A percentile compares a stretch with the other conserved stretches of the same genome.
These are phyloP conservation scores for Mycena leptocephala DNA, from an alignment of 768 basidiomycete genomes.

Conservation along the genomic window DNA sequence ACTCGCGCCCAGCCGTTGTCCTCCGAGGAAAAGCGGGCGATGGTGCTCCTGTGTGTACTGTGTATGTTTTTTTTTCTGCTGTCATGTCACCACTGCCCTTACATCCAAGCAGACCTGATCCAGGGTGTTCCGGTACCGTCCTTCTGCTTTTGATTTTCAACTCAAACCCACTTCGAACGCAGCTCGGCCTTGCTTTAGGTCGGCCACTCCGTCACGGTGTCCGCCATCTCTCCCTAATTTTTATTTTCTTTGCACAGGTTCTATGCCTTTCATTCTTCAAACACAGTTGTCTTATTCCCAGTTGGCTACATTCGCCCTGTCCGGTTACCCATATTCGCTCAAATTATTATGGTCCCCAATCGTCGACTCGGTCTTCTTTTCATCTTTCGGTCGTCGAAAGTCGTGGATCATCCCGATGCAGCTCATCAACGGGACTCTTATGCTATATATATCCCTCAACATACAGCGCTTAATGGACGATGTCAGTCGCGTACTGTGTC, in stretches of 20 bases:
- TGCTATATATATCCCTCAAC: constrained; percentile 84
- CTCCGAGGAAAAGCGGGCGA: constrained; percentile 81
- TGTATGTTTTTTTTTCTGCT: constrained; percentile 68
- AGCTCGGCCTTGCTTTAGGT: constrained; percentile 94
- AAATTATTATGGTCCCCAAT: constrained; percentile 98
- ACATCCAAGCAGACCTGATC: constrained; percentile 69
- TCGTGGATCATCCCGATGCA: constrained; percentile 99
- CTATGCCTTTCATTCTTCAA: constrained; percentile 95
- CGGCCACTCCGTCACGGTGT: constrained; percentile 32
- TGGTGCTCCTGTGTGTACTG: constrained; percentile 87
- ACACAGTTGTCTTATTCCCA: constrained; percentile 97
- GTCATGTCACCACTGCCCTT: constrained; percentile 23
- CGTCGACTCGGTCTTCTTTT: constrained; percentile 91
- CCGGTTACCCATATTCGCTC: constrained; percentile 95
- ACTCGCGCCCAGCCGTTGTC: constrained; percentile 17
- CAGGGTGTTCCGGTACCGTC: constrained; percentile 93
- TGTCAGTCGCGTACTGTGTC: constrained; percentile 57
- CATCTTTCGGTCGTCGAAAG: constrained; percentile 92
- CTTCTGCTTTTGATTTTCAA: constrained; percentile 12
- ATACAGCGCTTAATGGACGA: constrained; percentile 85
- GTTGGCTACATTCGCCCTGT: constrained; percentile 93
- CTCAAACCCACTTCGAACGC: constrained; percentile 25
- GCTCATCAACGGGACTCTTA: constrained; percentile 86
- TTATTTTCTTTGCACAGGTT: constrained; percentile 68
- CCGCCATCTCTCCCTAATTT: constrained; percentile 1